Conservation (phyloP, 2,329 filamentous ascomycete genomes). For the Hortaea sp. region DNA sequence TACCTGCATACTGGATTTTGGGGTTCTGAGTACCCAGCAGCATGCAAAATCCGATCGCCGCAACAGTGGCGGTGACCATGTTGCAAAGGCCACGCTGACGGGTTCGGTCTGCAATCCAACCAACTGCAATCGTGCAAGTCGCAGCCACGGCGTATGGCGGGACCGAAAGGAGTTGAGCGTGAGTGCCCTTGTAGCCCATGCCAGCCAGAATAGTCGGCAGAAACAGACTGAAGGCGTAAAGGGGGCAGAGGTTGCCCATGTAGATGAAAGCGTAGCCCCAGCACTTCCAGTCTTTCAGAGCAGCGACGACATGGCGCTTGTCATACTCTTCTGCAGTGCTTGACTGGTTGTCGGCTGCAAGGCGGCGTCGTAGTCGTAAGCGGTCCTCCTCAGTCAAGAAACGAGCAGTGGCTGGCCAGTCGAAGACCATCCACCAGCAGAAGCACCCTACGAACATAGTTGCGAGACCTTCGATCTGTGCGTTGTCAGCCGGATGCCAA, state of each 20-base stretch:
- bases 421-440: slow-evolving; percentile 70
- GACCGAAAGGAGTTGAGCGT: slow-evolving; percentile 61
- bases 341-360: slow-evolving; percentile 33
- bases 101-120: slow-evolving; percentile 68
- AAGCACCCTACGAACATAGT: slow-evolving; percentile 52
- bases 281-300: slow-evolving; percentile 75
- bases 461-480: slow-evolving; percentile 24
- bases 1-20: slow-evolving; percentile 68
- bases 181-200: slow-evolving; percentile 48
- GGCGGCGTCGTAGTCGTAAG: slow-evolving; percentile 58
- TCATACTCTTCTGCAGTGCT: slow-evolving; percentile 69
- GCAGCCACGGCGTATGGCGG: slow-evolving; percentile 62
- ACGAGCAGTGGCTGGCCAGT: slow-evolving; percentile 61
- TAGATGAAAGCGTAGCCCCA: slow-evolving; percentile 66
- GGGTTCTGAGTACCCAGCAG: slow-evolving; percentile 56
- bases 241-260: slow-evolving; percentile 61
- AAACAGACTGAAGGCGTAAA: slow-evolving; percentile 71
- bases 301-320: slow-evolving; percentile 56
- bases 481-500: not conserved
- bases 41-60: slow-evolving; percentile 70
- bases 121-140: slow-evolving; percentile 56
- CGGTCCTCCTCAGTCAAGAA: slow-evolving; percentile 65
- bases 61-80: slow-evolving; percentile 58
- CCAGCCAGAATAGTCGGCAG: slow-evolving; percentile 65
- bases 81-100: slow-evolving; percentile 70